phyloP scores from a whole-genome alignment of 2,329 filamentous ascomycete species.

The Alternaria novae-zelandiae region DNA sequence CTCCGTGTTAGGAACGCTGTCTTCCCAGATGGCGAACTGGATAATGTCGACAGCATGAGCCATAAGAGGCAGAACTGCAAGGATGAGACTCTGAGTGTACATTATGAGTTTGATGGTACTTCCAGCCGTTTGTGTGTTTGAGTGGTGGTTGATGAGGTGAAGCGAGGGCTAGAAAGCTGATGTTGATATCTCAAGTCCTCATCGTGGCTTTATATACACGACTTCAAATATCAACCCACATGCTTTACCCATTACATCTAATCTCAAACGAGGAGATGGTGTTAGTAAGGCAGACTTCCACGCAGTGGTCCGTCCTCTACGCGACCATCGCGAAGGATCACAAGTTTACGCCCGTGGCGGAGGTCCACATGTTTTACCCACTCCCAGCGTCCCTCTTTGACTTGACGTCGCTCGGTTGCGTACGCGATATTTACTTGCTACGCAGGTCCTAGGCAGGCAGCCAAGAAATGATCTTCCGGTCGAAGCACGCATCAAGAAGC shows the following conservation, averaged over 20 bases:
- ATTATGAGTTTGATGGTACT: background rate
- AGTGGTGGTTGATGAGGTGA: background rate
- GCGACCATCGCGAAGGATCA: background rate
- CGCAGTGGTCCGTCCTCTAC: background rate
- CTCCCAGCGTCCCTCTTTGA: background rate
- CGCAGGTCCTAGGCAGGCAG: background rate
- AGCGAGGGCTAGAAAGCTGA: background rate
- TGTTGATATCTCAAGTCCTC: background rate
- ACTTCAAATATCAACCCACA: background rate
- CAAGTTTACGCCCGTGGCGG: background rate
- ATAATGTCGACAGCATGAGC: background rate
- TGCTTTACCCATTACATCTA: background rate
- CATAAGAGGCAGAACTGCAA: background rate
- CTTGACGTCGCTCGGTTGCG: background rate
- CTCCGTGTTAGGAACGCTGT: background rate
- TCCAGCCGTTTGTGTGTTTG: background rate
- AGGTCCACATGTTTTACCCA: background rate
- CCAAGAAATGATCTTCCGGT: background rate
- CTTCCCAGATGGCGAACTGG: background rate
- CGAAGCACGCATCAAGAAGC: background rate
- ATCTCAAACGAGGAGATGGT: background rate
- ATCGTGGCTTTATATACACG: background rate
- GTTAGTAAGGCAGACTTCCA: background rate
- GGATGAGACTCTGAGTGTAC: background rate
- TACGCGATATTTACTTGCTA: background rate